phyloP scores from a whole-genome alignment of 306 rosid species.

The Malus sieversii region DNA sequence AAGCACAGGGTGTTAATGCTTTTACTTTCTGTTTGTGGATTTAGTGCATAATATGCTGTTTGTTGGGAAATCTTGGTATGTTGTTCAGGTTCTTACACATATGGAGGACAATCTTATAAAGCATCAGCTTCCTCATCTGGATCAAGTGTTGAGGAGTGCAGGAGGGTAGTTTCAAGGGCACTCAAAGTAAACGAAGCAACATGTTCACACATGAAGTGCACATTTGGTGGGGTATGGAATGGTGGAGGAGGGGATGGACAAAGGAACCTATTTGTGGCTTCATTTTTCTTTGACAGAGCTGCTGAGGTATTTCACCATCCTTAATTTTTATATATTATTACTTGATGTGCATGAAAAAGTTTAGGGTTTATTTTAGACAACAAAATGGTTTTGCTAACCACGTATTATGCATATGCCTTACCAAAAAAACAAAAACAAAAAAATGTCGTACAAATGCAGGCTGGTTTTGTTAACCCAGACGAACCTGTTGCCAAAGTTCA shows the following conservation, averaged over 20 bases:
- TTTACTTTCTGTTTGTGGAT: neutral
- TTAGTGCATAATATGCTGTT: neutral
- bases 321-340: neutral
- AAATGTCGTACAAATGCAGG: conserved; percentile 29
- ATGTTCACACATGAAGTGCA: conserved; percentile 89
- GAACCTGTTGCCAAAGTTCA: conserved; percentile 51
- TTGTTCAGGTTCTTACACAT: conserved; percentile 51
- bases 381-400: conserved; percentile 21
- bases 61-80: neutral
- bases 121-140: conserved; percentile 63
- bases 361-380: conserved; percentile 5
- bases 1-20: neutral
- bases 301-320: conserved; percentile 59
- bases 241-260: conserved; percentile 99
- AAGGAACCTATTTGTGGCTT: conserved; percentile 83
- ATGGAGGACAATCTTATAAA: conserved; percentile 63
- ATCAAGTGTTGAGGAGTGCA: conserved; percentile 69
- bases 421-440: neutral
- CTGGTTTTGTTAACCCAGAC: conserved; percentile 77
- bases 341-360: neutral
- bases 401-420: neutral
- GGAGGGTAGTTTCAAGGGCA: conserved; percentile 52
- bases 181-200: conserved; percentile 67
- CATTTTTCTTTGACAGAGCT: conserved; percentile 98
- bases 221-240: conserved; percentile 95